Base-by-base conservation (phyloP, 2,329 filamentous ascomycete species). In the Colletotrichum sublineola region DNA sequence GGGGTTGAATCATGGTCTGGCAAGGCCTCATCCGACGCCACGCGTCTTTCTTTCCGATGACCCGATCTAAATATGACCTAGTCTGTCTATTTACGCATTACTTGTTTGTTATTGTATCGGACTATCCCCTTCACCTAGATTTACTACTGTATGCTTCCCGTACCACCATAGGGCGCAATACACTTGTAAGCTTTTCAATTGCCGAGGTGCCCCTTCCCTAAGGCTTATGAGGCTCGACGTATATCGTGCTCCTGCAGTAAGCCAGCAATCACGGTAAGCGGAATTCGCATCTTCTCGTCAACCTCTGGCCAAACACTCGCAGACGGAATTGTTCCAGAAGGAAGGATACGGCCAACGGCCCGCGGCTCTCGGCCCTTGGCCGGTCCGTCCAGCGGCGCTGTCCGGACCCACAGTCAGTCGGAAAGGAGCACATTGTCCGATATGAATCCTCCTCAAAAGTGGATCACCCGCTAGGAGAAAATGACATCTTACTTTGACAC, bases 401-500 rank as follows among this genome's bases (percentile, higher is more conserved):
- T 18, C n/a, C 11, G 8, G 36, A 14, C 33, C 58, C 20, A 29
- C 46, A 48, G 3, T 46, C 31, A 46, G 18, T 60, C 69, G 66
- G 53, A 38, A 56, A 56, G 69, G 66, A 60, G 55, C 44, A 44
- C 36, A 60, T n/a, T 9, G 53, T 11, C 66, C 61, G 67, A 55
- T 56, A 40, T 65, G 66, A 40, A 48, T 9, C 24, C 46, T 42
- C 29, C 55, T 33, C 53, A 12, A 33, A 60, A 31, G 24, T 63
- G 44, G 63, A 63, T 14, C 44, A 31, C 29, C 52, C 46, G 53
- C 58, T 65, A 60, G 18, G 53, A 57, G 12, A 57, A 53, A 67
- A 71, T 73, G 71, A 73, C 71, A 67, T 71, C 63, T 71, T 40
- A 62, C 62, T 67, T 20, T 73, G 71, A 73, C 71, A 71, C 71